Evolutionary conservation across 176 grass and related monocot species (phyloP).

Genomic region (Hyparrhenia diplandra): DNA sequence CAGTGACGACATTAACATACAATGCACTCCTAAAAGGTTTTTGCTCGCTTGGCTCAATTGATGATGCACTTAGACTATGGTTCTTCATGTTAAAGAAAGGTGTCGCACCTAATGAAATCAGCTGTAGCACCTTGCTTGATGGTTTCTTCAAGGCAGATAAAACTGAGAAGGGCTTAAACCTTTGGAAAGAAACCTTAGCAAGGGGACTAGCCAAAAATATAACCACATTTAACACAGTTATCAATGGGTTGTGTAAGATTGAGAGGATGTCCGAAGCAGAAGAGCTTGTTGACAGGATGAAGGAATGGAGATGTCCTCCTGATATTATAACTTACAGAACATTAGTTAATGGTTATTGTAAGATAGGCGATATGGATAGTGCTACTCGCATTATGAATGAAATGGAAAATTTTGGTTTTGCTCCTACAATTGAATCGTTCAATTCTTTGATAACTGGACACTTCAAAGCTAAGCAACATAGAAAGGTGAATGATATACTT

Average conservation of each 20-base stretch:
- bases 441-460: constrained; percentile 85
- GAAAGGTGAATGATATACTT: constrained; percentile 50
- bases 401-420: constrained; percentile 58
- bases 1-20: constrained; percentile 59
- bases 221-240: constrained; percentile 57
- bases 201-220: constrained; percentile 69
- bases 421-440: constrained; percentile 83
- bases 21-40: constrained; percentile 86
- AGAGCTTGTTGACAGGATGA: constrained; percentile 61
- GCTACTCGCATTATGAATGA: constrained; percentile 55
- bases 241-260: constrained; percentile 79
- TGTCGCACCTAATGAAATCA: constrained; percentile 77
- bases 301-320: constrained; percentile 51
- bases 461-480: constrained; percentile 49
- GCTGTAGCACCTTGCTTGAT: constrained; percentile 73
- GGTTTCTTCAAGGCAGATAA: constrained; percentile 75
- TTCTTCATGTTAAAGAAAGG: constrained; percentile 86
- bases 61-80: constrained; percentile 82
- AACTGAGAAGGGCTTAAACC: constrained; percentile 52
- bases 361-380: constrained; percentile 51
- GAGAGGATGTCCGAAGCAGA: constrained; percentile 61
- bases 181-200: constrained; percentile 89
- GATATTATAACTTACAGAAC: constrained; percentile 82
- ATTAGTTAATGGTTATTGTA: constrained; percentile 79
- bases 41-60: constrained; percentile 52